A percentile compares a stretch with the other conserved stretches of the same genome.
Evolutionary conservation across 805 yeast species (phyloP).

Genomic region (Myxozyma mucilagina): DNA sequence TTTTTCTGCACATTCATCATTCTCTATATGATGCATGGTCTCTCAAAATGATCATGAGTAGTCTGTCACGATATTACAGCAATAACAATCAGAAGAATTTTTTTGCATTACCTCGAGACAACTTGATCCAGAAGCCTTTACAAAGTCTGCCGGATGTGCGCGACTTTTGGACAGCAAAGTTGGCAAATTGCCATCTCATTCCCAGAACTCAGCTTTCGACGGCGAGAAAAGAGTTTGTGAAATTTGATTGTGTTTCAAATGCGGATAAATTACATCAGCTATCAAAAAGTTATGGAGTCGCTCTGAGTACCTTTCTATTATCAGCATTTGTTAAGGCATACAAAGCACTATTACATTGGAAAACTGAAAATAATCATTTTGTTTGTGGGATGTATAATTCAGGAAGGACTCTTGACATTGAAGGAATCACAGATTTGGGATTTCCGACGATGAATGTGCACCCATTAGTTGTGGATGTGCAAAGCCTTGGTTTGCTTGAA

Average conservation of each 20-base stretch:
- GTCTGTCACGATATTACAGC: conserved; percentile 13
- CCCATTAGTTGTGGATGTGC: conserved; percentile 22
- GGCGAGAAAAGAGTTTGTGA: not conserved
- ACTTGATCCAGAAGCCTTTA: not conserved
- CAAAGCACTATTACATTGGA: not conserved
- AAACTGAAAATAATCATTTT: not conserved
- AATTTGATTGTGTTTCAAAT: not conserved
- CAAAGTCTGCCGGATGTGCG: not conserved
- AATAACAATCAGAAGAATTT: not conserved
- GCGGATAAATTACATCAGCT: not conserved
- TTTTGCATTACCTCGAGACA: not conserved
- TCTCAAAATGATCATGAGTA: conserved; percentile 12
- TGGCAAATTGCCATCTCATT: not conserved
- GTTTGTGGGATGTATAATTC: conserved; percentile 33
- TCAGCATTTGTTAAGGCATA: conserved; percentile 21
- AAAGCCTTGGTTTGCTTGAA: not conserved
- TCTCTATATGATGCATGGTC: conserved; percentile 37
- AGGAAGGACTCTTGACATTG: conserved; percentile 27
- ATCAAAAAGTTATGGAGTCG: not conserved
- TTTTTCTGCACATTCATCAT: conserved; percentile 33
- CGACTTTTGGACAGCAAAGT: not conserved
- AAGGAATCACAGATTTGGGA: conserved; percentile 3
- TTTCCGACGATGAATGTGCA: conserved; percentile 32
- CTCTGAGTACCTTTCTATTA: conserved; percentile 8
- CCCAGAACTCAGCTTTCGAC: not conserved